Evolutionary conservation across 306 rosid species (phyloP).

Genomic region (Corylus heterophylla): DNA sequence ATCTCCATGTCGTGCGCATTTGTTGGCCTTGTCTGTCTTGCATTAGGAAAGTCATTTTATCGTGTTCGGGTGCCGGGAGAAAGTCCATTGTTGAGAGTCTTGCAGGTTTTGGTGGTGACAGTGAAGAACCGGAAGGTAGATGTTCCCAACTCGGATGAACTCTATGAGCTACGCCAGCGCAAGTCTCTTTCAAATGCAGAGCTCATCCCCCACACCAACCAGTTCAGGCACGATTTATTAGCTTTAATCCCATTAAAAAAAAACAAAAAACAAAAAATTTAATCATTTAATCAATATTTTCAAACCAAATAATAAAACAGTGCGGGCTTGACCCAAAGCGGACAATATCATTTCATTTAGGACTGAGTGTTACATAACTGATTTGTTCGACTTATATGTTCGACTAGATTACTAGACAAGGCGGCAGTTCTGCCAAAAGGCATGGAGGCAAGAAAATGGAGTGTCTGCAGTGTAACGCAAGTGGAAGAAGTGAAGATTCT

Average conservation of each 20-base stretch:
- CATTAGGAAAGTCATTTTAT: constrained; percentile 46
- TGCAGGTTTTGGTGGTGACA: constrained; percentile 42
- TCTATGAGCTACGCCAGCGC: constrained; percentile 27
- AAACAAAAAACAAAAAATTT: no score
- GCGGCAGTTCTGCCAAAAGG: constrained; percentile 47
- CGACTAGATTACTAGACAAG: constrained; percentile 51
- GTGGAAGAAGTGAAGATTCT: constrained; percentile 64
- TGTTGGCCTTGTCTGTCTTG: constrained; percentile 38
- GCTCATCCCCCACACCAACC: constrained; percentile 41
- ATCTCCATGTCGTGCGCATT: constrained; percentile 44
- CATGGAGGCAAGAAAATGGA: constrained; percentile 35
- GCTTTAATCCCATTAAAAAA: not conserved
- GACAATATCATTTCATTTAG: no score
- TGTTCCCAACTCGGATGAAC: constrained; percentile 32
- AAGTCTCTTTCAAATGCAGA: constrained; percentile 21
- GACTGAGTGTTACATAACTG: not conserved
- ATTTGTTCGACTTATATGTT: constrained; percentile 3
- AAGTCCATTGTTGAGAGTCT: constrained; percentile 46
- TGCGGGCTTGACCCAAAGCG: no score
- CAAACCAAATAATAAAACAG: no score
- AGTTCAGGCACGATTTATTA: constrained; percentile 29
- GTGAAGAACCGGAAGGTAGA: constrained; percentile 33
- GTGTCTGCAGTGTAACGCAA: constrained; percentile 46
- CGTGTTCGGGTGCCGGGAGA: constrained; percentile 41
- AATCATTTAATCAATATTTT: not conserved